These are phyloP conservation scores for Nemania serpens DNA, from an alignment of 2,329 filamentous ascomycete species.

Conservation along the genomic window DNA sequence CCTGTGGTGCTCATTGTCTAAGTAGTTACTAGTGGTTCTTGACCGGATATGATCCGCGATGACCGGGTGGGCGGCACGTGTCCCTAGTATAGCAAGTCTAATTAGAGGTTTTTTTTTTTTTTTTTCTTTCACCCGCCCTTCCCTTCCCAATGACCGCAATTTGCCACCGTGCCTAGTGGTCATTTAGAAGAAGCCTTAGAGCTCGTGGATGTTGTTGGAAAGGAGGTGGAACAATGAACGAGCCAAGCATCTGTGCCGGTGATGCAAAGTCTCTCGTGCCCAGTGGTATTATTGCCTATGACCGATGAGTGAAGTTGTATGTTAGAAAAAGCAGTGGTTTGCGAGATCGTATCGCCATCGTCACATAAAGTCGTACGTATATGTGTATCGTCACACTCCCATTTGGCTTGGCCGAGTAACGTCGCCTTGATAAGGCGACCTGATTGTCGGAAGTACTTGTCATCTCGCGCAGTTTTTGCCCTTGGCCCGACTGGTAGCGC, in stretches of 20 bases:
- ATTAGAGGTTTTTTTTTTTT: background rate
- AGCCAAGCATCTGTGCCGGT: background rate
- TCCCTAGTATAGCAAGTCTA: constrained; percentile 23
- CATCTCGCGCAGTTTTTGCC: constrained; percentile 4
- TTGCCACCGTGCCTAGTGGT: constrained; percentile 11
- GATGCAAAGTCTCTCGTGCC: too few species aligned
- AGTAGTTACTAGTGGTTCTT: constrained; percentile 20
- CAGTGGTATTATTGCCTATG: too few species aligned
- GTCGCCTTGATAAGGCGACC: background rate
- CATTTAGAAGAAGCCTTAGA: background rate
- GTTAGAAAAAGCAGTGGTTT: constrained; percentile 23
- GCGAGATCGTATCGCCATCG: constrained; percentile 30
- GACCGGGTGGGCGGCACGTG: constrained; percentile 30
- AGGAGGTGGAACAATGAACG: background rate
- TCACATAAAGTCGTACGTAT: constrained; percentile 1
- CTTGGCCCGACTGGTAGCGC: constrained; percentile 15
- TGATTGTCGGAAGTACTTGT: background rate
- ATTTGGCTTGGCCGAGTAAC: background rate
- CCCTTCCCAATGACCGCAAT: constrained; percentile 14
- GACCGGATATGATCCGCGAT: constrained; percentile 38
- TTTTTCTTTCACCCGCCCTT: too few species aligned
- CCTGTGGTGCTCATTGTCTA: constrained; percentile 1
- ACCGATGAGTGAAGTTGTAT: background rate
- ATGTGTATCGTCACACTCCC: background rate
- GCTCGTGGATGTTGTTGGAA: background rate